Base-by-base conservation (phyloP, 495 filamentous ascomycete species). In the Trypethelium eluteriae region DNA sequence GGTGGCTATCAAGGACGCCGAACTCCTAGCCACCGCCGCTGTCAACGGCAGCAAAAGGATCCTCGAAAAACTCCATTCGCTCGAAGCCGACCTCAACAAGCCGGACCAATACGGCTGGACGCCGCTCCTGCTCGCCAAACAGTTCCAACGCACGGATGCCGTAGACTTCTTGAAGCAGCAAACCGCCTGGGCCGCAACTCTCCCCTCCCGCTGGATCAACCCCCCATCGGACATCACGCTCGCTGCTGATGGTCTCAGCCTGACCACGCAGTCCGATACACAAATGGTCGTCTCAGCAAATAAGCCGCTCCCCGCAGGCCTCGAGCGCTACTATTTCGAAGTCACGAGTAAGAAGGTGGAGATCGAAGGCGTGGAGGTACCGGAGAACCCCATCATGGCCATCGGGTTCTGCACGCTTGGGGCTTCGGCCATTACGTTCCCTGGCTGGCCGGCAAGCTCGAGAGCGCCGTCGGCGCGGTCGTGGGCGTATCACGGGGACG, bases 31-130 rank as follows among this genome's bases (percentile, higher is more conserved):
- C 32, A 59, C 53, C 18, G 53, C 53, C 32, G 53, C 53, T 4
- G 53, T 59, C 32, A 59, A 59, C 32, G 53, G 53, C 25, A 59
- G 53, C 53, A 59, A 34, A 32, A 18, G 53, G 25, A 36, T 59
- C 53, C 53, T 59, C n/a, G 53, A 59, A 59, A 34, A 59, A 36
- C 53, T 59, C 25, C 53, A 59, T 4, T 9, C 7, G 6, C 53
- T 59, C 25, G n/a, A 34, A 18, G 53, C 53, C 53, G 18, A 59
- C 53, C 53, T 59, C 53, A 59, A 59, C 53, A 34, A 36, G 3
- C 53, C 53, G 25, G 53, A 59, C 53, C 53, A 59, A 59, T 59
- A 59, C 32, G 53, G 53, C 53, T 59, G 53, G 53, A 59, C 53
- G 0, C 53, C 53, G 53, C 32, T 59, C 25, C 2, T 59, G 53